A percentile compares a stretch with the other conserved stretches of the same genome.
Conservation (phyloP, 352 stramenopile species). For the Plasmopara muralis region DNA sequence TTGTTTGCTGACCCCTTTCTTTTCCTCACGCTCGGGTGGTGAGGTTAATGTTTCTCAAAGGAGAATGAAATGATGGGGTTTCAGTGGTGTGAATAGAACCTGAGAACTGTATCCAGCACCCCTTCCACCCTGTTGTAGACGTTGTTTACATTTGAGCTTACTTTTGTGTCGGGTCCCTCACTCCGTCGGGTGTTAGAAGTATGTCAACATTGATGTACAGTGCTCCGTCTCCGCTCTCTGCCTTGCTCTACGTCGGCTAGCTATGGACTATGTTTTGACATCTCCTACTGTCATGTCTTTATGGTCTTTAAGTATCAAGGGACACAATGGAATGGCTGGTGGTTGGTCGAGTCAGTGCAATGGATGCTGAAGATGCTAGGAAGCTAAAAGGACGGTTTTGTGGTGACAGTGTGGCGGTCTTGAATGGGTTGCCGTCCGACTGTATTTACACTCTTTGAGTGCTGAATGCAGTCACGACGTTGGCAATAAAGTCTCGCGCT, state of each 20-base stretch:
- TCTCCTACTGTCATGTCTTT: neutral
- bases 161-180: slow-evolving; percentile 11
- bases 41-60: slow-evolving; percentile 28
- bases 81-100: slow-evolving; percentile 28
- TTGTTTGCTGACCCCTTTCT: slow-evolving; percentile 76
- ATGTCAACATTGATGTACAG: slow-evolving; percentile 13
- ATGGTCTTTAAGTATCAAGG: slow-evolving; percentile 8
- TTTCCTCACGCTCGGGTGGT: slow-evolving; percentile 38
- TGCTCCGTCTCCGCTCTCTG: slow-evolving; percentile 11
- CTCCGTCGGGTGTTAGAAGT: slow-evolving; percentile 15
- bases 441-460: slow-evolving; percentile 17
- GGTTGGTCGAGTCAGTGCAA: slow-evolving; percentile 9
- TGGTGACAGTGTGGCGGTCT: slow-evolving; percentile 11
- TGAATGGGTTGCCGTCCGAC: slow-evolving; percentile 29
- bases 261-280: slow-evolving; percentile 1
- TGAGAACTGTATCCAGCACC: slow-evolving; percentile 8
- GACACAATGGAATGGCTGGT: slow-evolving; percentile 15
- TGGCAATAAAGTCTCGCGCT: slow-evolving; percentile 67
- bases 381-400: neutral
- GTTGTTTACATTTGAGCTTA: slow-evolving; percentile 12
- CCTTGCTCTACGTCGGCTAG: slow-evolving; percentile 10
- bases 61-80: slow-evolving; percentile 70
- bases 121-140: slow-evolving; percentile 11
- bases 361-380: slow-evolving; percentile 21
- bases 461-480: slow-evolving; percentile 33